Base-by-base conservation (phyloP, 176 grass and related monocot species). In the Rhipidocladum racemiflorum region DNA sequence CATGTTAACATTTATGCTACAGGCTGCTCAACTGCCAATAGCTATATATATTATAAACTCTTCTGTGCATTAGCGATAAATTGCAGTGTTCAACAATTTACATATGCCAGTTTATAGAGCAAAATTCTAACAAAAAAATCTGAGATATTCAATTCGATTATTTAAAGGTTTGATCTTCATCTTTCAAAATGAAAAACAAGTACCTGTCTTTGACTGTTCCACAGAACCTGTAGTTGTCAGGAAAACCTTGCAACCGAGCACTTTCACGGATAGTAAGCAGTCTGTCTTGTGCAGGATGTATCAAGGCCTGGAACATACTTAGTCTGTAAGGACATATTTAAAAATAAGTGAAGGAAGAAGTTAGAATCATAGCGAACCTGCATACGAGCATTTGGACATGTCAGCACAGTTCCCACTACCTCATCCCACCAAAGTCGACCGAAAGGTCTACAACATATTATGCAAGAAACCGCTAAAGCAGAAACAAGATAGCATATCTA, bases 171-270 rank as follows among this genome's bases (percentile, higher is more conserved):
- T 44, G 16, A 64, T 59, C 8, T 14, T 40, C 24, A 21, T 81
- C 21, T 56, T 38, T 46, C 8, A 72, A 27, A 71, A 83, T 9
- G 21, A 27, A 60, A 48, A 76, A 39, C 7, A 11, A 56, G 60
- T 90, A 94, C 90, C 92, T 97, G 46, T 92, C 95, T 86, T 91
- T 91, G 43, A 97, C 66, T 68, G 92, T 91, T 40, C 95, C 95
- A 56, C 78, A 20, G 72, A 97, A 97, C 70, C 92, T 89, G 86
- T 91, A 97, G 64, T 68, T 86, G 65, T 97, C 92, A 83, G 95
- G 95, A 82, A 97, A 94, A 48, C 90, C 95, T 91, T 97, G 95
- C 78, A 97, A 86, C 63, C 95, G 91, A 68, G 95, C 95, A 62
- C 88, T 85, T 88, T 97, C 92, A 81, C 95, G 88, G 67, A 94